Evolutionary conservation across 371 early-diverging fungal genomes (phyloP).

Genomic region (Mucor mucedo): DNA sequence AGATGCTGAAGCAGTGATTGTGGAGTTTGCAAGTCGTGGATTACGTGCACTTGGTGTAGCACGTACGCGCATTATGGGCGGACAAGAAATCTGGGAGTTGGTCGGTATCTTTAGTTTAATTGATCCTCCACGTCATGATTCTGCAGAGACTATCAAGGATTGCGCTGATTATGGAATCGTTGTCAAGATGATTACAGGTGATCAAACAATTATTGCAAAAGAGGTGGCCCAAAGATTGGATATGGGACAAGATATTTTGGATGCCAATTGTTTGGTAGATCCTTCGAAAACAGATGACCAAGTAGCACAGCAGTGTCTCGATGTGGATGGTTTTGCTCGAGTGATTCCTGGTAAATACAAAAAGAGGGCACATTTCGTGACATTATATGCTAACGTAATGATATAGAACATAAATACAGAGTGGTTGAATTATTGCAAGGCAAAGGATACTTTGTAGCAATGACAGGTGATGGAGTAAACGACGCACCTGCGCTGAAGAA

Average conservation of each 20-base stretch:
- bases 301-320: slow-evolving; percentile 61
- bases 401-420: slow-evolving; percentile 73
- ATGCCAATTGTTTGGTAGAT: slow-evolving; percentile 73
- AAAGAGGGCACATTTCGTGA: not conserved
- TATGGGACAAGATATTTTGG: slow-evolving; percentile 71
- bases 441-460: slow-evolving; percentile 78
- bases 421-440: slow-evolving; percentile 81
- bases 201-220: slow-evolving; percentile 79
- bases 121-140: slow-evolving; percentile 86
- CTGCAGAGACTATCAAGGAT: slow-evolving; percentile 69
- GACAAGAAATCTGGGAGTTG: slow-evolving; percentile 62
- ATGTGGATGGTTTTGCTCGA: slow-evolving; percentile 83
- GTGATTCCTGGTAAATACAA: slow-evolving; percentile 48
- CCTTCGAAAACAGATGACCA: slow-evolving; percentile 57
- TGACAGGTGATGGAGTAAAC: slow-evolving; percentile 90
- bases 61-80: slow-evolving; percentile 55
- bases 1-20: slow-evolving; percentile 75
- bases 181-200: slow-evolving; percentile 89
- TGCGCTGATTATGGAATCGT: slow-evolving; percentile 66
- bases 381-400: not conserved
- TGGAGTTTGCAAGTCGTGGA: slow-evolving; percentile 80
- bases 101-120: slow-evolving; percentile 84
- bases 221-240: slow-evolving; percentile 79
- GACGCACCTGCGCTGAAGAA: slow-evolving; percentile 90
- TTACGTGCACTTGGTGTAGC: slow-evolving; percentile 88